Evolutionary conservation across 306 rosid genomes (phyloP), one percentile per base, ranked within the genome.

Genomic region (Lathyrus tuberosus): DNA sequence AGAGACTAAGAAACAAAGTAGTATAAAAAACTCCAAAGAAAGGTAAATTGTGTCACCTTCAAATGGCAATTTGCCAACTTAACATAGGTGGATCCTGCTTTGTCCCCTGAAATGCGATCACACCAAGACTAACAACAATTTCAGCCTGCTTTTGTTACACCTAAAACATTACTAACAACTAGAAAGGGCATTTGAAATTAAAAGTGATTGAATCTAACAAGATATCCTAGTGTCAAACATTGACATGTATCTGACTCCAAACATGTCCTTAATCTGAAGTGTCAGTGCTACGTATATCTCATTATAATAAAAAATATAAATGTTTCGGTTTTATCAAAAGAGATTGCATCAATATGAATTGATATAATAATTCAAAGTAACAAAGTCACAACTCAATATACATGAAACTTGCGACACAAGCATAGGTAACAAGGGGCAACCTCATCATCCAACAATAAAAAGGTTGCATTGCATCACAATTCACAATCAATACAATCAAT

Each of bases 41-140:
- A 65, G 10, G 8, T 14, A 24, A 71, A 63, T 4, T 5, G 18
- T 35, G 68, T 62, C 66, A 88, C 99, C 95, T 91, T 95, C 79
- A 95, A 20, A 82, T 95, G 86, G 60, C 99, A 95, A 80, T 81
- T 84, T 30, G 96, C 97, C 77, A 95, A 76, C 84, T 89, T 91
- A 52, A 88, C 24, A 62, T 88, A 95, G 1, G 86, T 76, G 54
- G 96, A 51, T 66, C 97, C 99, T 48, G 97, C 97, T 81, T 84
- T 89, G 49, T 91, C 95, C 97, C 96, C 99, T 95, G 82, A 67
- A 79, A 80, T 43, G 43, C 17, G 76, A 61, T 43, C 62, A 35
- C 47, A 52, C 41, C 57, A 60, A n/a, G 56, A 61, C 68, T 43
- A 68, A 67, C 17, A 67, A 59, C 63, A 16, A 56, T 56, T 71